Evolutionary conservation across 441 rosid species (phyloP), one percentile per base, ranked within the genome.

Genomic region (Kokia cookei): DNA sequence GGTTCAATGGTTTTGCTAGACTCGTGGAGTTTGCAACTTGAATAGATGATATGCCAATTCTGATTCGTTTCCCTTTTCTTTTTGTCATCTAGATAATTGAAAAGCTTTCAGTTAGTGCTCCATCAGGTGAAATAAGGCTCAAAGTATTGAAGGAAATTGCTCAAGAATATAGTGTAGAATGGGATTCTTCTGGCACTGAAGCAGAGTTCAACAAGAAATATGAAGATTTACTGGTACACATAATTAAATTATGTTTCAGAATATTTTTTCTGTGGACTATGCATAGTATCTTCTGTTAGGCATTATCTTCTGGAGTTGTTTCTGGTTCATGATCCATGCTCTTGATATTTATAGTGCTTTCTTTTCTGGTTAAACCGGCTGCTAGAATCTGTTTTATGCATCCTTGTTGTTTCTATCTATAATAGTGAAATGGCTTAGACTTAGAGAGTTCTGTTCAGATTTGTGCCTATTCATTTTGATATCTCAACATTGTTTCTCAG

Each of bases 111-210:
- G 86, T 86, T 29, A 81, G 82, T 69, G 90, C 97, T 79, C 98
- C 97, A 63, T 83, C 93, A 2, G 84, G 88, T 61, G 95, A 87
- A 83, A 79, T 77, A 69, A 93, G 89, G 86, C 91, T 94, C 64
- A 90, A 84, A 78, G 81, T 89, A 58, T 81, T 94, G 82, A 93
- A 91, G 88, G 97, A 91, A 76, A 94, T 94, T 65, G 92, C 96
- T 0, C 77, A 67, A 65, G 98, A 94, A 82, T 82, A 86, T 79
- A 84, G 78, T 76, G 48, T 93, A 81, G 88, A 78, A 13, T 93
- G 99, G 99, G 97, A 94, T 77, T 88, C 91, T 63, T 89, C 96
- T 32, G 81, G 70, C 50, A 89, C 97, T 4, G 97, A 93, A 84
- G 93, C 96, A 7, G 98, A 90, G 82, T 88, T 94, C 76, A 72